These are phyloP conservation scores for Debaryomyces sp. DNA, from an alignment of 1,139 yeast species.

Conservation along the genomic window DNA sequence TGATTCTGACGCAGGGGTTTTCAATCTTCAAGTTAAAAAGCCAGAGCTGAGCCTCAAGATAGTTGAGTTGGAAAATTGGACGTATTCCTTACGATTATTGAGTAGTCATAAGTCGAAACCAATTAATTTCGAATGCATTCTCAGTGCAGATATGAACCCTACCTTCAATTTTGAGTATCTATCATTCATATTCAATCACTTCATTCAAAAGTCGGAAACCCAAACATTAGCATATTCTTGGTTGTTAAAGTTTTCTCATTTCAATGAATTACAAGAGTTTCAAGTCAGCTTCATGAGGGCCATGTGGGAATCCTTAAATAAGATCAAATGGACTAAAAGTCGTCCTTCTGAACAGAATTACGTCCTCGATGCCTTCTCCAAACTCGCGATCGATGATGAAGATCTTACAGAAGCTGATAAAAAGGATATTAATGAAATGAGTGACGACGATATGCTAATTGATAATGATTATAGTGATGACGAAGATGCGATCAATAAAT, in stretches of 20 bases:
- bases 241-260: conserved; percentile 55
- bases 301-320: conserved; percentile 64
- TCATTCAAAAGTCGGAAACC: conserved; percentile 13
- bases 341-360: conserved; percentile 22
- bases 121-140: conserved; percentile 41
- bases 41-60: conserved; percentile 29
- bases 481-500: conserved; percentile 12
- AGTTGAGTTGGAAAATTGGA: conserved; percentile 52
- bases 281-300: conserved; percentile 55
- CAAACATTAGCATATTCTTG: conserved; percentile 55
- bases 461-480: conserved; percentile 13
- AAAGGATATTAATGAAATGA: conserved; percentile 14
- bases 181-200: conserved; percentile 70
- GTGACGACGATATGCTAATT: conserved; percentile 13
- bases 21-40: conserved; percentile 41
- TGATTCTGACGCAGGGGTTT: conserved; percentile 56
- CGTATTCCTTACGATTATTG: conserved; percentile 52
- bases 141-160: conserved; percentile 61
- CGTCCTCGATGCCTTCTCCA: conserved; percentile 29
- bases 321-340: conserved; percentile 44
- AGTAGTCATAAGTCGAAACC: conserved; percentile 14
- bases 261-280: conserved; percentile 48
- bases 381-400: conserved; percentile 33
- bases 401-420: conserved; percentile 18
- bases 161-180: conserved; percentile 58